Percentiles rank a stretch among this genome's conserved stretches.
Conservation (phyloP, 352 stramenopile species). For the Blastocystis sp. region DNA sequence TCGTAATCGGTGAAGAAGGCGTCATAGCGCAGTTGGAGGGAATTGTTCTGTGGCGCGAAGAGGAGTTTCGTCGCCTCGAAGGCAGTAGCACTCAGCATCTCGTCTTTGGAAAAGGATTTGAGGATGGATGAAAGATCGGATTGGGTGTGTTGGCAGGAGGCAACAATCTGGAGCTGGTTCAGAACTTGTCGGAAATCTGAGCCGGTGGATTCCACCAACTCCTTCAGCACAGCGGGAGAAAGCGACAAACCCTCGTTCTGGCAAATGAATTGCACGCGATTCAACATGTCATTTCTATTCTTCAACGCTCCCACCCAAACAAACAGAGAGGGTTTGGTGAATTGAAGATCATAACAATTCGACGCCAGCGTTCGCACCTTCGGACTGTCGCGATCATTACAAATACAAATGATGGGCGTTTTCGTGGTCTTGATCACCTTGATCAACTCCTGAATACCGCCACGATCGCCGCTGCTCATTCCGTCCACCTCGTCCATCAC, state of each 20-base stretch:
- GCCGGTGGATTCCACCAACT: slow-evolving; percentile 85
- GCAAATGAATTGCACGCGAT: not conserved
- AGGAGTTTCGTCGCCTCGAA: slow-evolving; percentile 88
- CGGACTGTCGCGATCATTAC: slow-evolving; percentile 92
- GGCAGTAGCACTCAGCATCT: slow-evolving; percentile 81
- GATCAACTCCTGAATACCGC: slow-evolving; percentile 95
- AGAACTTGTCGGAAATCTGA: slow-evolving; percentile 84
- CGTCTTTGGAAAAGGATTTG: slow-evolving; percentile 72
- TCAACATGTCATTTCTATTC: slow-evolving; percentile 75
- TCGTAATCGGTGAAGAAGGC: slow-evolving; percentile 98
- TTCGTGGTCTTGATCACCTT: slow-evolving; percentile 96
- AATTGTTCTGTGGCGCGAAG: slow-evolving; percentile 71
- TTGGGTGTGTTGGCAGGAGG: not conserved
- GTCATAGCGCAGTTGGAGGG: slow-evolving; percentile 85
- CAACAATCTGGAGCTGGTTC: slow-evolving; percentile 70
- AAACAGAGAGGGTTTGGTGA: slow-evolving; percentile 79
- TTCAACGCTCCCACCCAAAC: not conserved
- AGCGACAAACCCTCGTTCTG: slow-evolving; percentile 71
- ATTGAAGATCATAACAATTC: slow-evolving; percentile 93
- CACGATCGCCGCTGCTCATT: slow-evolving; percentile 92
- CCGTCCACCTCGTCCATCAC: slow-evolving; percentile 99
- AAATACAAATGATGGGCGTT: slow-evolving; percentile 99
- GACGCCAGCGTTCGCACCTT: slow-evolving; percentile 91
- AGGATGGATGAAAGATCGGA: not conserved
- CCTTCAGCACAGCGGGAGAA: slow-evolving; percentile 87